phyloP scores from a whole-genome alignment of 176 grass and related monocot species.

The Tuctoria greenei region DNA sequence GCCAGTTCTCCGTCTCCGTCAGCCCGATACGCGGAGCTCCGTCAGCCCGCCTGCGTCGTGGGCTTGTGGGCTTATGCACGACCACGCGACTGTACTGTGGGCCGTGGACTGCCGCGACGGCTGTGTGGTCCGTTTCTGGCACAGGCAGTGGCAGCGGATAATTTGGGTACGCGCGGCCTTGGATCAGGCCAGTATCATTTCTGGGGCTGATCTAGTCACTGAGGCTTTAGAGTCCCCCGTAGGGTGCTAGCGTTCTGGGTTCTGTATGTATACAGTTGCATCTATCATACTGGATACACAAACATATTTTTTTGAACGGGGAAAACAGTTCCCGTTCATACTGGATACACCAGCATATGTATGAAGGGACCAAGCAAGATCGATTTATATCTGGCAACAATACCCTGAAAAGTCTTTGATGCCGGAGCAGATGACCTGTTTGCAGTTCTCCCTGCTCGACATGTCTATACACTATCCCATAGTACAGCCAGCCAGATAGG shows the following conservation, averaged over 20 bases:
- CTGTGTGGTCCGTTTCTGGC: background rate
- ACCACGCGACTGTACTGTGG: background rate
- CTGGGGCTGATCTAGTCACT: background rate
- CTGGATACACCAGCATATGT: too few relatives aligned
- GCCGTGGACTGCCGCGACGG: background rate
- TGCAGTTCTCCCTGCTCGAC: conserved; percentile 16
- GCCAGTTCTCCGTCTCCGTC: background rate
- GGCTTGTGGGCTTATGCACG: background rate
- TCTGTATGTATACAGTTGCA: too few relatives aligned
- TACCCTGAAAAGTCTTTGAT: conserved; percentile 38
- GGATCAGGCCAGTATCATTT: background rate
- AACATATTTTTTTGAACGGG: too few relatives aligned
- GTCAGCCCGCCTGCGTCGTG: background rate
- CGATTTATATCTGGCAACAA: conserved; percentile 17
- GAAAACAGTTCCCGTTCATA: too few relatives aligned
- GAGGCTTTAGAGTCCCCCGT: too few relatives aligned
- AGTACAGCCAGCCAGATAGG: conserved; percentile 18
- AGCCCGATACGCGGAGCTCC: background rate
- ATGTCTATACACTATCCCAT: background rate
- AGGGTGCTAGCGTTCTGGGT: too few relatives aligned
- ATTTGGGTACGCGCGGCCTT: background rate
- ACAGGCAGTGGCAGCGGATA: background rate
- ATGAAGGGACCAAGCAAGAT: background rate
- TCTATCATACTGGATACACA: too few relatives aligned
- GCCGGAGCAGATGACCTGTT: conserved; percentile 20